A percentile compares a stretch with the other conserved stretches of the same genome.
Evolutionary conservation across 1,139 yeast species (phyloP).

Genomic region (Hyphopichia pseudoburtonii): DNA sequence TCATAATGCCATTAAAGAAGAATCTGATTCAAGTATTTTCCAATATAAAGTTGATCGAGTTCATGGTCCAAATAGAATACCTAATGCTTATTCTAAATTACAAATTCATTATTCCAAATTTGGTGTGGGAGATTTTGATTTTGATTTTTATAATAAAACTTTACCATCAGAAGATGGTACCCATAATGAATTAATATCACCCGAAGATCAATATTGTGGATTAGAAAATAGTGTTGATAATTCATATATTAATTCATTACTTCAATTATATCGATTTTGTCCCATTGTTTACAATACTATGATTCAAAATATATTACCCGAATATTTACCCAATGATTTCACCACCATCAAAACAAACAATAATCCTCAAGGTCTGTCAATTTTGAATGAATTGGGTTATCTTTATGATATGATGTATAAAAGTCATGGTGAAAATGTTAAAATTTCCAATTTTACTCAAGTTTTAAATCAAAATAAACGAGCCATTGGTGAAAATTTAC

Average conservation of each 20-base stretch:
- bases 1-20: constrained; percentile 9
- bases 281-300: constrained; percentile 71
- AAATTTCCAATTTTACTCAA: constrained; percentile 68
- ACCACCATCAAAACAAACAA: constrained; percentile 21
- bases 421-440: constrained; percentile 70
- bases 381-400: constrained; percentile 82
- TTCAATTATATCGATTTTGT: constrained; percentile 81
- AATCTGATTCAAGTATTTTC: constrained; percentile 24
- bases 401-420: constrained; percentile 88
- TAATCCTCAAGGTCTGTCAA: constrained; percentile 49
- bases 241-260: constrained; percentile 73
- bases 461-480: constrained; percentile 45
- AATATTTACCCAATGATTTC: constrained; percentile 51
- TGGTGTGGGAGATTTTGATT: constrained; percentile 94
- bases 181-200: not conserved
- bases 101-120: constrained; percentile 84
- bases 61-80: constrained; percentile 40
- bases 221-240: constrained; percentile 84
- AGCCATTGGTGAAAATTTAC: constrained; percentile 50
- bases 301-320: constrained; percentile 54
- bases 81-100: constrained; percentile 73
- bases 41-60: constrained; percentile 19
- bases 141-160: constrained; percentile 77
- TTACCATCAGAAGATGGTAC: constrained; percentile 7
- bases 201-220: constrained; percentile 59